Evolutionary conservation across 2,329 filamentous ascomycete genomes (phyloP).

Genomic region (Penicillium sp.): DNA sequence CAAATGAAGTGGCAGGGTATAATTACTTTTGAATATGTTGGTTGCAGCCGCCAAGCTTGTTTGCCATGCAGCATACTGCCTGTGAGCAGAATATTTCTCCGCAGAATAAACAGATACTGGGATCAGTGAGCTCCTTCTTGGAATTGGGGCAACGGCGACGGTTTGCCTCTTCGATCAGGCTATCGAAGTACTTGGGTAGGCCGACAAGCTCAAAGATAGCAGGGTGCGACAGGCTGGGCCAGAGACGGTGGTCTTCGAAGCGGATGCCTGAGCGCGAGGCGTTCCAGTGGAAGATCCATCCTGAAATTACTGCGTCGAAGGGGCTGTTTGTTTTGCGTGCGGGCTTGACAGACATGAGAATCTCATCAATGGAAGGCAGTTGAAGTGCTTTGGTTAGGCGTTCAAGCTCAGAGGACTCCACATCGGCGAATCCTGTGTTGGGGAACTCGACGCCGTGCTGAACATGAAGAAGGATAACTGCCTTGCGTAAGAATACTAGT

Average conservation of each 20-base stretch:
- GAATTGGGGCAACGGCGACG: conserved; percentile 80
- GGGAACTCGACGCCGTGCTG: conserved; percentile 87
- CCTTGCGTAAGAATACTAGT: conserved; percentile 85
- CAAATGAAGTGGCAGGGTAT: background rate
- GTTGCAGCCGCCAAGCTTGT: conserved; percentile 78
- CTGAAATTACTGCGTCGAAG: conserved; percentile 55
- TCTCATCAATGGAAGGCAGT: conserved; percentile 74
- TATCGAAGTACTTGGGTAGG: conserved; percentile 87
- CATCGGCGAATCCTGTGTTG: conserved; percentile 61
- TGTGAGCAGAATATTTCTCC: conserved; percentile 97
- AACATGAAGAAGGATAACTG: conserved; percentile 77
- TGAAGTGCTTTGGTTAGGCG: conserved; percentile 74
- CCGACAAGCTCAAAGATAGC: conserved; percentile 93
- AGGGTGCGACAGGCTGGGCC: conserved; percentile 69
- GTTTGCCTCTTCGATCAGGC: conserved; percentile 87
- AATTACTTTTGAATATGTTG: conserved; percentile 83
- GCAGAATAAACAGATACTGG: conserved; percentile 89
- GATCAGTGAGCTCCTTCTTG: conserved; percentile 86
- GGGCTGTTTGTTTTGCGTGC: conserved; percentile 41
- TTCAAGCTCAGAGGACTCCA: conserved; percentile 74
- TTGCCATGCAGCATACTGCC: conserved; percentile 78
- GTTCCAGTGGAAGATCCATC: conserved; percentile 67
- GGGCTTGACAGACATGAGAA: conserved; percentile 62
- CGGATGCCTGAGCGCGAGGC: conserved; percentile 34
- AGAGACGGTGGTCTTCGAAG: conserved; percentile 35